phyloP scores from a whole-genome alignment of 1,139 yeast genomes.

The Dujonia santamariae region DNA sequence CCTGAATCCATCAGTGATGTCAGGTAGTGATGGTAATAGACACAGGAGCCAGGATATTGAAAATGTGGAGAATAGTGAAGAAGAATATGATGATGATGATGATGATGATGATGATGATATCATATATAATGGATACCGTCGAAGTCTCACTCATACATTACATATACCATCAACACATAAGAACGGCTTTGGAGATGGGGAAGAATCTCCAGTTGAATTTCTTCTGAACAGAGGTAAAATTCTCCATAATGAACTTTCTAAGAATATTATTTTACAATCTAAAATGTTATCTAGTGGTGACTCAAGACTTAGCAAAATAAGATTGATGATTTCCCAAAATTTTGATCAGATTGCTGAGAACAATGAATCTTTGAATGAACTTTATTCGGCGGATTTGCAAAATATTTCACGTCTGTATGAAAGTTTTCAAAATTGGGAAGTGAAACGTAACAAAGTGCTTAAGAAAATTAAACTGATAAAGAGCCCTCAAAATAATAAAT shows the following conservation, averaged over 20 bases:
- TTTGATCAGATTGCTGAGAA: conserved; percentile 39
- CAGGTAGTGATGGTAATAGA: conserved; percentile 3
- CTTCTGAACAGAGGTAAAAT: conserved; percentile 26
- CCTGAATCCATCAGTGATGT: conserved; percentile 18
- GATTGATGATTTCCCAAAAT: conserved; percentile 25
- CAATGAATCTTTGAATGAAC: conserved; percentile 47
- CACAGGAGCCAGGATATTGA: too few relatives aligned
- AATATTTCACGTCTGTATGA: conserved; percentile 26
- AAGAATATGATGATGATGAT: neutral
- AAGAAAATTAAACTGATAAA: conserved; percentile 38
- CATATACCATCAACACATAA: too few relatives aligned
- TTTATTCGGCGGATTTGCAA: conserved; percentile 40
- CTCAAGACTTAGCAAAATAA: conserved; percentile 22
- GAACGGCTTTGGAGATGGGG: neutral
- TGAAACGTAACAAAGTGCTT: conserved; percentile 30
- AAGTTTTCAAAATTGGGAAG: conserved; percentile 46
- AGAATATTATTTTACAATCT: conserved; percentile 22
- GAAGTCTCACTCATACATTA: conserved; percentile 1
- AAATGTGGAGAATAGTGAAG: too few relatives aligned
- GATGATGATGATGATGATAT: neutral
- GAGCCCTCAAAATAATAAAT: conserved; percentile 34
- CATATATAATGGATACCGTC: neutral
- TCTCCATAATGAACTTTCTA: conserved; percentile 20
- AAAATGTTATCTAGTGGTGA: conserved; percentile 27
- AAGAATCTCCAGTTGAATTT: conserved; percentile 27